Percentiles rank a stretch among this genome's conserved stretches.
Conservation (phyloP, 2,329 filamentous ascomycete species). For the Neopestalotiopsis clavispora region DNA sequence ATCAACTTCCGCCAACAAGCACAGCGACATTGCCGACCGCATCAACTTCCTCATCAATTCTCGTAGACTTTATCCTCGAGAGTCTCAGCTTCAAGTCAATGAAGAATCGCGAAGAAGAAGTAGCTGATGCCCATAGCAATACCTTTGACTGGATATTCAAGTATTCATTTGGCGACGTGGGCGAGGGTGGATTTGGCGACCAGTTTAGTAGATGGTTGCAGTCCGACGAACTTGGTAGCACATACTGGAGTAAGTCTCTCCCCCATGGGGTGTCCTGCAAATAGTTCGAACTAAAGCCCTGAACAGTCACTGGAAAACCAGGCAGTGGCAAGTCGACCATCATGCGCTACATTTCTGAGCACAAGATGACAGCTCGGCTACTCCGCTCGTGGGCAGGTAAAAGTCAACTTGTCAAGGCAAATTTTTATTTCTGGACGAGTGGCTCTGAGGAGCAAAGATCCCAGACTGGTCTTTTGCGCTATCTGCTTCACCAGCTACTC, state of each 20-base stretch:
- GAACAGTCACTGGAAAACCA: slow-evolving; percentile 42
- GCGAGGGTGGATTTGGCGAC: slow-evolving; percentile 17
- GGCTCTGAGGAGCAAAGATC: slow-evolving; percentile 44
- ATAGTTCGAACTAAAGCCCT: too few species aligned
- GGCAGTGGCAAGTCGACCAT: slow-evolving; percentile 53
- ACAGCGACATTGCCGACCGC: neutral
- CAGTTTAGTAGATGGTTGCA: slow-evolving; percentile 35
- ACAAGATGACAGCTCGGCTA: slow-evolving; percentile 20
- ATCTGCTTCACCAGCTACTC: slow-evolving; percentile 41
- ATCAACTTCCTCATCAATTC: neutral
- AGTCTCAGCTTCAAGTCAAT: slow-evolving; percentile 21
- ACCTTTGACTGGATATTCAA: slow-evolving; percentile 45
- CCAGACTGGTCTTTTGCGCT: slow-evolving; percentile 40
- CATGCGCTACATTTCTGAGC: slow-evolving; percentile 42
- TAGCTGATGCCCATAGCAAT: slow-evolving; percentile 20
- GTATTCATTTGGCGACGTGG: neutral
- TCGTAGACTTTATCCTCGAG: slow-evolving; percentile 19
- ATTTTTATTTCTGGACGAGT: slow-evolving; percentile 51
- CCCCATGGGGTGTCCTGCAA: neutral
- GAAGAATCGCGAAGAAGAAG: slow-evolving; percentile 18
- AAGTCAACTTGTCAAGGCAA: slow-evolving; percentile 36
- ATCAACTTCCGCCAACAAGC: neutral
- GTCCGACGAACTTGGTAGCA: slow-evolving; percentile 22
- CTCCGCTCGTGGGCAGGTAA: slow-evolving; percentile 33
- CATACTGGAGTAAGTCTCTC: slow-evolving; percentile 35